These are phyloP conservation scores for Arthrobotrys megalospora DNA, from an alignment of 2,329 filamentous ascomycete species.

Conservation along the genomic window DNA sequence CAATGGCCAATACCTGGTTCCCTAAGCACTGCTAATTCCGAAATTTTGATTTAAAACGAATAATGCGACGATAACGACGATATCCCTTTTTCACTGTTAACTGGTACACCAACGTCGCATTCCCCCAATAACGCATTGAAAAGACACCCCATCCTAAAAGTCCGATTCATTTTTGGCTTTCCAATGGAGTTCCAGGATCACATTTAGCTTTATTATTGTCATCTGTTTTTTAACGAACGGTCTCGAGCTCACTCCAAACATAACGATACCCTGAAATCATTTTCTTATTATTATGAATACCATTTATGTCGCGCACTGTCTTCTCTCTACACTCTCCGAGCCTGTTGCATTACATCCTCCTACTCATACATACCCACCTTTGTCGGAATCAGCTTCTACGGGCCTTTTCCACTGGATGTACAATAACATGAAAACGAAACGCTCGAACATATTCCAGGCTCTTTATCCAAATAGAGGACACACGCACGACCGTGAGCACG, in stretches of 20 bases:
- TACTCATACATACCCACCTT: slow-evolving; percentile 6
- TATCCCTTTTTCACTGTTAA: slow-evolving; percentile 20
- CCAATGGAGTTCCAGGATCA: slow-evolving; percentile 58
- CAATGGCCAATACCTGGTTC: slow-evolving; percentile 55
- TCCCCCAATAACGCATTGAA: slow-evolving; percentile 37
- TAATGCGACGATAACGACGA: slow-evolving; percentile 22
- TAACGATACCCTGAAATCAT: slow-evolving; percentile 60
- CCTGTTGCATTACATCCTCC: slow-evolving; percentile 39
- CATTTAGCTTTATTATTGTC: slow-evolving; percentile 46
- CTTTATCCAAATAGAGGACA: slow-evolving; percentile 74
- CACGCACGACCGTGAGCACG: slow-evolving; percentile 65
- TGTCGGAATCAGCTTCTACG: slow-evolving; percentile 18
- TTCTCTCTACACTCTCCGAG: slow-evolving; percentile 25
- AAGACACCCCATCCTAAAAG: slow-evolving; percentile 52
- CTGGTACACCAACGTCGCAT: slow-evolving; percentile 24
- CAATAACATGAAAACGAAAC: slow-evolving; percentile 44
- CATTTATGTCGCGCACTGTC: slow-evolving; percentile 10
- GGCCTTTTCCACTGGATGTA: slow-evolving; percentile 35
- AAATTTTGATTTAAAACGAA: not conserved
- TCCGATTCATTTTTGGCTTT: slow-evolving; percentile 59
- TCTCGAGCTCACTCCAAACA: slow-evolving; percentile 45
- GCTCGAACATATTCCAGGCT: slow-evolving; percentile 75
- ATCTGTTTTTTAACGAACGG: slow-evolving; percentile 44
- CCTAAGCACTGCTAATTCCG: slow-evolving; percentile 23
- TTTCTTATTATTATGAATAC: slow-evolving; percentile 40